phyloP scores from a whole-genome alignment of 2,329 filamentous ascomycete genomes.

The Macrophomina tecta region DNA sequence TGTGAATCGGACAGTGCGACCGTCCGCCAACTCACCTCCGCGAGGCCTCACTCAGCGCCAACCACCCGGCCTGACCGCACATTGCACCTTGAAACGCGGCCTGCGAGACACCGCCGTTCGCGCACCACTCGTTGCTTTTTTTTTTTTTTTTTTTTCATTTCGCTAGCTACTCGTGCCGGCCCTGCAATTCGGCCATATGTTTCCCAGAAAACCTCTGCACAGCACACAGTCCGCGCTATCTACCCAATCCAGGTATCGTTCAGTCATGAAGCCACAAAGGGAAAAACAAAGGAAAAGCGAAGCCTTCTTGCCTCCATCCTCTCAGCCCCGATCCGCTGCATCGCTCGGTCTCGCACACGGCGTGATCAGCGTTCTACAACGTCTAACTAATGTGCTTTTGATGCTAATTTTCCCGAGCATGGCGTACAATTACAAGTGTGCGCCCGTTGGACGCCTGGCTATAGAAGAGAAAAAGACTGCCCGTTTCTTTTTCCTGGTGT shows the following conservation, averaged over 20 bases:
- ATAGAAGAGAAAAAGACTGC: conserved; percentile 20
- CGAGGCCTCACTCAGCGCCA: no score
- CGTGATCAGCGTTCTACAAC: not conserved
- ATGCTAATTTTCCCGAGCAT: conserved; percentile 2
- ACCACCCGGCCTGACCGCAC: not conserved
- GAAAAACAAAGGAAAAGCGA: conserved; percentile 11
- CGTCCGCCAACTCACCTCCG: conserved; percentile 10
- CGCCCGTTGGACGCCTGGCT: conserved; percentile 13
- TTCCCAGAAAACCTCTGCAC: conserved; percentile 19
- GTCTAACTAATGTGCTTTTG: not conserved
- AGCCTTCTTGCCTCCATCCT: not conserved
- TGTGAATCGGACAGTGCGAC: conserved; percentile 17
- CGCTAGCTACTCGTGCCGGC: conserved; percentile 18
- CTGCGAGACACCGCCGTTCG: conserved; percentile 11
- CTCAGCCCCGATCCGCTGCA: not conserved
- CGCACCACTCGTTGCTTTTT: not conserved
- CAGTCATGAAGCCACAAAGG: conserved; percentile 23
- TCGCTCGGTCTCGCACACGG: not conserved
- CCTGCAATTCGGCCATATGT: conserved; percentile 13
- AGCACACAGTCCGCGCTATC: conserved; percentile 14
- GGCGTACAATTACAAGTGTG: conserved; percentile 22
- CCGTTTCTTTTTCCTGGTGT: conserved; percentile 13
- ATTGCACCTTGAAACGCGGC: not conserved
- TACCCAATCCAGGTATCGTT: conserved; percentile 27
- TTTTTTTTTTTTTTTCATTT: conserved; percentile 16